Evolutionary conservation across 2,329 filamentous ascomycete species (phyloP), one percentile per base, ranked within the genome.

Genomic region (Penicillium janthinellum): DNA sequence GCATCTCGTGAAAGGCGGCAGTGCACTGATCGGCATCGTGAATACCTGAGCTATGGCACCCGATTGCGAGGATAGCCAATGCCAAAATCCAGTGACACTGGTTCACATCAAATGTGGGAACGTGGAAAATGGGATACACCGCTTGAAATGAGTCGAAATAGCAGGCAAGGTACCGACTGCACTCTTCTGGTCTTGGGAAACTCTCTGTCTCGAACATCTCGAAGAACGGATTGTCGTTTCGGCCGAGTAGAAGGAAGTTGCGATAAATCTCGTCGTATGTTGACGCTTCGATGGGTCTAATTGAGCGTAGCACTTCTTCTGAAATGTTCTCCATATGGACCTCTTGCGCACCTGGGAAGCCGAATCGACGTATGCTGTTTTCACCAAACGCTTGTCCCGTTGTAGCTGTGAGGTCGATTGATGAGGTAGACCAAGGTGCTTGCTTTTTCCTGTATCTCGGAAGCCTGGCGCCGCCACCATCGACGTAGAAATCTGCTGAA

Each of bases 71-170:
- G 44, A 79, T 63, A 14, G 78, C 75, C 52, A 80, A 62, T 4
- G 71, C 68, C 45, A 79, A 62, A 12, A 80, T 64, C 77, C 78
- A 80, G 58, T 79, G 73, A 34, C 68, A 72, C 50, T 58, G 61
- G 22, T 75, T 74, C 4, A 69, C 62, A 52, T 77, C 64, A 57
- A 80, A 77, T 5, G 74, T 75, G 42, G 74, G 60, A 45, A 66
- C 62, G 61, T 79, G 78, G 37, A 79, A 60, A 31, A 80, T 73
- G 6, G 78, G 78, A 51, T 79, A 76, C 50, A 74, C 71, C 2
- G 72, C 64, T 44, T 79, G 75, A 35, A 79, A 79, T 45, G 73
- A 70, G 41, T 72, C 67, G 25, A 78, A 74, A 62, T 76, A 81
- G 22, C 69, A 67, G n/a, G 58, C 47, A 47, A 79, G 61, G 44